phyloP scores from a whole-genome alignment of 2,329 filamentous ascomycete genomes.

The Colletotrichum spinosum region DNA sequence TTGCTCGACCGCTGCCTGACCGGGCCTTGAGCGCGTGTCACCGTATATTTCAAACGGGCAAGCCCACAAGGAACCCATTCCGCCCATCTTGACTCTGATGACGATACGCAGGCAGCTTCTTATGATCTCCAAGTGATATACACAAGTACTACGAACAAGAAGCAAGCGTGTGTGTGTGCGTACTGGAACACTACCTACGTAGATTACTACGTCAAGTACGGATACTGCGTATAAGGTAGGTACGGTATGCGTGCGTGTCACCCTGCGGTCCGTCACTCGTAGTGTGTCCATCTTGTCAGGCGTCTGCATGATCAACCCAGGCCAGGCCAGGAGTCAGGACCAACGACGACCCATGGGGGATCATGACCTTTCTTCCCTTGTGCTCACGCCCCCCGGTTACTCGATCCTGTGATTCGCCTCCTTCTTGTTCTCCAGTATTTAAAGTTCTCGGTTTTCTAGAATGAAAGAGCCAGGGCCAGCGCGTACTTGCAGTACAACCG shows the following conservation, averaged over 20 bases:
- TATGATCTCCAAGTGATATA: background rate
- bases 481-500: background rate
- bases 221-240: too few relatives aligned
- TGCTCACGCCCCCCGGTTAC: background rate
- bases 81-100: background rate
- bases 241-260: too few relatives aligned
- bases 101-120: background rate
- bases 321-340: background rate
- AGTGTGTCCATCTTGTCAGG: conserved; percentile 34
- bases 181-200: too few relatives aligned
- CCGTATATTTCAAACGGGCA: conserved; percentile 35
- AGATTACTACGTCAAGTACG: too few relatives aligned
- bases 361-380: background rate
- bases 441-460: conserved; percentile 36
- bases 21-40: conserved; percentile 17
- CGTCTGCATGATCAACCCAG: conserved; percentile 35
- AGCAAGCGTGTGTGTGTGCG: background rate
- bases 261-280: conserved; percentile 12
- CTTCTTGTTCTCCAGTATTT: conserved; percentile 25
- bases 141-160: background rate
- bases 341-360: background rate
- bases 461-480: conserved; percentile 15
- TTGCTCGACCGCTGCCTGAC: conserved; percentile 27
- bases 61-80: conserved; percentile 7
- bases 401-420: too few relatives aligned